Evolutionary conservation across 352 stramenopile genomes (phyloP).

Genomic region (Pythium coloratum): DNA sequence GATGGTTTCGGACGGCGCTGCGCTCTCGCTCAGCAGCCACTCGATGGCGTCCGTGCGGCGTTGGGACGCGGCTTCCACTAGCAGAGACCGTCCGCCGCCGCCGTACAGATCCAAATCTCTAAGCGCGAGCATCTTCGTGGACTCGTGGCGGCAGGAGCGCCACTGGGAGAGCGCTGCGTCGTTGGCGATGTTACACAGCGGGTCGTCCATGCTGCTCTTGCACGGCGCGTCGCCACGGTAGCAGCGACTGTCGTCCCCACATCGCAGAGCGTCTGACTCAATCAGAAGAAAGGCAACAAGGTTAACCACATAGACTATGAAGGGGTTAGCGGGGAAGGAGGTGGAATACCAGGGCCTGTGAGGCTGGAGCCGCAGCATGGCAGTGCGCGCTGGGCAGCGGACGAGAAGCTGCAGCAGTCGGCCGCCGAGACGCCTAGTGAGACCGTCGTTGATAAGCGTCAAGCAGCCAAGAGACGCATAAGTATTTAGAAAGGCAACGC

Average conservation of each 20-base stretch:
- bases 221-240: constrained; percentile 26
- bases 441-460: neutral
- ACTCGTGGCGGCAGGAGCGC: constrained; percentile 29
- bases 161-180: constrained; percentile 19
- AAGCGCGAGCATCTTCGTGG: constrained; percentile 29
- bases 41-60: constrained; percentile 22
- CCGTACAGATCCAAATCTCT: constrained; percentile 27
- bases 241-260: constrained; percentile 28
- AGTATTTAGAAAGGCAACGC: neutral
- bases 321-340: neutral
- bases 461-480: neutral
- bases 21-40: constrained; percentile 27
- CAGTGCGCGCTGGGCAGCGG: constrained; percentile 10
- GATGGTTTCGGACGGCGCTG: constrained; percentile 2
- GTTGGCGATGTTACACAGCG: constrained; percentile 36
- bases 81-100: constrained; percentile 9
- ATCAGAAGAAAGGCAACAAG: too few relatives aligned
- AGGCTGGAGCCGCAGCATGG: constrained; percentile 31
- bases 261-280: constrained; percentile 30
- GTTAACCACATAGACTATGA: neutral
- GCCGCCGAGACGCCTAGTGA: constrained; percentile 29
- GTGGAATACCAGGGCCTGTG: constrained; percentile 22
- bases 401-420: constrained; percentile 39
- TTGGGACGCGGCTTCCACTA: constrained; percentile 24
- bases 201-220: constrained; percentile 37